A percentile compares a stretch with the other conserved stretches of the same genome.
Conservation (phyloP, 2,329 filamentous ascomycete species). For the Stachybotrys elegans region DNA sequence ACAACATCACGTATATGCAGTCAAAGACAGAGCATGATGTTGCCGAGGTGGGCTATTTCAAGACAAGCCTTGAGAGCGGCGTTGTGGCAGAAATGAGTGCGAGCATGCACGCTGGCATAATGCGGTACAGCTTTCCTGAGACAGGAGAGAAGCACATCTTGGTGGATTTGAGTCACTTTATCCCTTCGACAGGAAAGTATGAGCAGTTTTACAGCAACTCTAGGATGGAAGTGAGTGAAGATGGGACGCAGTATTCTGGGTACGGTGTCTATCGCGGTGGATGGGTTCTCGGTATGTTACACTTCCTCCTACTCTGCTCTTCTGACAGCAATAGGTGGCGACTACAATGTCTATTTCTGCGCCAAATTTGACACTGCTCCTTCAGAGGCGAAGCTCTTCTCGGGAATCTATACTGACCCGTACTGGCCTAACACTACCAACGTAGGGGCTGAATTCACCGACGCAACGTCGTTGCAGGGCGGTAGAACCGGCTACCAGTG, state of each 20-base stretch:
- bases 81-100: slow-evolving; percentile 44
- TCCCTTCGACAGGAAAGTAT: slow-evolving; percentile 33
- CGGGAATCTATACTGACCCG: slow-evolving; percentile 40
- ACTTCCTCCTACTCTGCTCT: too few species aligned
- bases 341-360: slow-evolving; percentile 13
- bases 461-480: slow-evolving; percentile 49
- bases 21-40: slow-evolving; percentile 30
- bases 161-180: slow-evolving; percentile 43
- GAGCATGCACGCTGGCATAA: slow-evolving; percentile 42
- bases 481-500: slow-evolving; percentile 43
- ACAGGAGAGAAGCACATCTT: slow-evolving; percentile 34
- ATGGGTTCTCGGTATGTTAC: slow-evolving; percentile 7
- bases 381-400: slow-evolving; percentile 30
- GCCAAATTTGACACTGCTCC: slow-evolving; percentile 12
- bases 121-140: slow-evolving; percentile 45
- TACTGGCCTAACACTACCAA: slow-evolving; percentile 26
- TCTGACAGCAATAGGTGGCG: too few species aligned
- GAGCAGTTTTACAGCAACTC: slow-evolving; percentile 37
- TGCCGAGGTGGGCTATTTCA: slow-evolving; percentile 50
- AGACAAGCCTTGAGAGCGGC: slow-evolving; percentile 42
- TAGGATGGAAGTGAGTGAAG: slow-evolving; percentile 28
- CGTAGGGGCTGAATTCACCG: slow-evolving; percentile 36
- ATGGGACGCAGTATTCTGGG: slow-evolving; percentile 36
- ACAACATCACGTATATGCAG: slow-evolving; percentile 44
- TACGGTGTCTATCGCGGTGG: slow-evolving; percentile 35